Percentiles rank a stretch among this genome's conserved stretches.
These are phyloP conservation scores for Metschnikowia dekortorum DNA, from an alignment of 805 yeast species.

Conservation along the genomic window DNA sequence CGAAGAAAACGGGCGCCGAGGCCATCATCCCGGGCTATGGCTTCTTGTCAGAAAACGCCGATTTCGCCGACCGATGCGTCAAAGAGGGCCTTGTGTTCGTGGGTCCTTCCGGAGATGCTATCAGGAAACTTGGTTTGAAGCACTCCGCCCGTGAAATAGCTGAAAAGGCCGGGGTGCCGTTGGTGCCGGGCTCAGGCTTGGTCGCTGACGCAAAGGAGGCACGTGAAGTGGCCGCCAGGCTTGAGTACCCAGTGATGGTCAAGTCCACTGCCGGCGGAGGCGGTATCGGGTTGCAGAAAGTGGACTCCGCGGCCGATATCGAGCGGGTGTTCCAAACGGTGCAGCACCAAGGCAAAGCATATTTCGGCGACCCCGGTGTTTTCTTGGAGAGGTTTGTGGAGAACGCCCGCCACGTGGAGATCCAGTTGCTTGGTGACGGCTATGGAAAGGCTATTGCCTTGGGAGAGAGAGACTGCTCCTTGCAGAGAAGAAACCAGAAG, in stretches of 20 bases:
- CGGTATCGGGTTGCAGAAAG: slow-evolving; percentile 95
- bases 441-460: slow-evolving; percentile 86
- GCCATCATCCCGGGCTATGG: slow-evolving; percentile 99
- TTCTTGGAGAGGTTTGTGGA: slow-evolving; percentile 93
- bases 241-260: slow-evolving; percentile 90
- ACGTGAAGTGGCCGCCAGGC: slow-evolving; percentile 59
- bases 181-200: slow-evolving; percentile 95
- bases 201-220: slow-evolving; percentile 74
- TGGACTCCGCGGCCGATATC: slow-evolving; percentile 75
- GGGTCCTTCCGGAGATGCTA: slow-evolving; percentile 95
- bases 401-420: slow-evolving; percentile 92
- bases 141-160: slow-evolving; percentile 98
- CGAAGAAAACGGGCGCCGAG: slow-evolving; percentile 77
- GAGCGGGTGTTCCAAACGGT: slow-evolving; percentile 85
- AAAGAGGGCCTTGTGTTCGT: slow-evolving; percentile 84
- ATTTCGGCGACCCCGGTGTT: slow-evolving; percentile 94
- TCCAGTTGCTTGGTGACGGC: slow-evolving; percentile 97
- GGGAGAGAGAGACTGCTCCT: slow-evolving; percentile 96
- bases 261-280: slow-evolving; percentile 99
- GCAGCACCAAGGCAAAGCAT: slow-evolving; percentile 87
- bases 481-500: slow-evolving; percentile 96
- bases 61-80: slow-evolving; percentile 83
- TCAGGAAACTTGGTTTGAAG: slow-evolving; percentile 84
- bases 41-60: slow-evolving; percentile 93
- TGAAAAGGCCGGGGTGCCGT: slow-evolving; percentile 83